A percentile compares a stretch with the other conserved stretches of the same genome.
Evolutionary conservation across 768 basidiomycete genomes (phyloP).

Genomic region (Amanita inopinata): DNA sequence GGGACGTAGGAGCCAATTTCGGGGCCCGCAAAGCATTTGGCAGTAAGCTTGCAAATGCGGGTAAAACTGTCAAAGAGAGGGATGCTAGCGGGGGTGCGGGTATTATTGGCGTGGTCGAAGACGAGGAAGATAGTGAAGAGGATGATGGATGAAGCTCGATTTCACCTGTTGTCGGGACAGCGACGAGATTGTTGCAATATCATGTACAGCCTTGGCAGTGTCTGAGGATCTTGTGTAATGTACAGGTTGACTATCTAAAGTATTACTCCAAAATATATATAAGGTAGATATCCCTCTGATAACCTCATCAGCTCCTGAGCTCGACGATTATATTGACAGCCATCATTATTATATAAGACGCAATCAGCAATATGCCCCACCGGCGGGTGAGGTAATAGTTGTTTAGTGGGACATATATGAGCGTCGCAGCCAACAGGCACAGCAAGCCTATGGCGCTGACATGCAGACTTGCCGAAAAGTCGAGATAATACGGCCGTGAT

Average conservation of each 20-base stretch:
- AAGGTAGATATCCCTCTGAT: conserved; percentile 2
- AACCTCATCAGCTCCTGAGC: conserved; percentile 24
- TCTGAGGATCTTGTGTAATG: background rate
- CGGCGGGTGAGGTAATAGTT: conserved; percentile 66
- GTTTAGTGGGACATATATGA: conserved; percentile 80
- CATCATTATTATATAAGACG: conserved; percentile 71
- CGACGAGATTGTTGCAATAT: background rate
- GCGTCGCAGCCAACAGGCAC: conserved; percentile 58
- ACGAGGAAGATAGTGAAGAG: conserved; percentile 59
- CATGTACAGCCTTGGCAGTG: conserved; percentile 2
- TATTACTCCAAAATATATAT: conserved; percentile 8
- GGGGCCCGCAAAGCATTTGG: conserved; percentile 81
- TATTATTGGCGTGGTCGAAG: conserved; percentile 58
- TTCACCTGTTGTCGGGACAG: background rate
- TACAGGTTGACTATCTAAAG: background rate
- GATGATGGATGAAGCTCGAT: conserved; percentile 15
- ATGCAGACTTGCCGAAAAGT: conserved; percentile 76
- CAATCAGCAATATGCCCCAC: conserved; percentile 78
- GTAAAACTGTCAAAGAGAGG: conserved; percentile 57
- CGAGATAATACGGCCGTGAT: conserved; percentile 52
- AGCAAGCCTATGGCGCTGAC: conserved; percentile 82
- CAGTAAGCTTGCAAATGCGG: conserved; percentile 64
- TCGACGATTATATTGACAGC: conserved; percentile 72
- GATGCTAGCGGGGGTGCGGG: conserved; percentile 42
- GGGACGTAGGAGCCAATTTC: conserved; percentile 84